Base-by-base conservation (phyloP, 1,284 basidiomycete genomes). In the Lignosus rhinocerotis region DNA sequence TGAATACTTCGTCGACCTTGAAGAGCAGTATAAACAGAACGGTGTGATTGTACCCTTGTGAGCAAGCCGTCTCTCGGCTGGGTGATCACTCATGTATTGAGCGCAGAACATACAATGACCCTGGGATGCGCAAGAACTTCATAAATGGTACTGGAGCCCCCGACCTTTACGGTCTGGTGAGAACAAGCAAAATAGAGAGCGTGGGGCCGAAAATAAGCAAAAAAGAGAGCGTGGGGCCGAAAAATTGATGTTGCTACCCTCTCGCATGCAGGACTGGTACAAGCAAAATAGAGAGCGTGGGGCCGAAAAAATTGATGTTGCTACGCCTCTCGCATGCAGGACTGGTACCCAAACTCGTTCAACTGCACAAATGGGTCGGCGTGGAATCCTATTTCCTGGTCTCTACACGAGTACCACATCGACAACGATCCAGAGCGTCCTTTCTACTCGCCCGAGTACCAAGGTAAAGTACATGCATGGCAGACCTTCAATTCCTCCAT, bases 331-430 rank as follows among this genome's bases (percentile, higher is more conserved):
- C n/a, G 4, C n/a, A 34, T 64, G 85, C n/a, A 39, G 62, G 86
- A 91, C 69, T 80, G 82, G 0, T 90, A 91, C 66, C 88, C 86
- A 12, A 85, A 88, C 73, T 76, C 80, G 0, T 91, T 89, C 66
- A 87, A 92, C 68, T 92, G 89, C 72, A 86, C 86, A 0, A 78
- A 85, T 63, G 87, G 88, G 0, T 71, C 75, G 0, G 70, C 70
- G 0, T 92, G 88, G 88, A 78, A 70, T 2, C 78, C 80, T 1
- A 80, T 89, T 6, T 72, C 74, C 0, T 80, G 78, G 4, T 81
- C 78, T 62, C 11, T 1, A 14, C 46, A 33, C 64, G 48, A 9
- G 14, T 88, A 88, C 62, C 87, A 89, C 67, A 71, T 70, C 41
- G n/a, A 72, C 14, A 80, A 76, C 14, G 85, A 87, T 64, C 86